Conservation (phyloP, 345 rosid species). For the Eucalyptus sideroxylon region DNA sequence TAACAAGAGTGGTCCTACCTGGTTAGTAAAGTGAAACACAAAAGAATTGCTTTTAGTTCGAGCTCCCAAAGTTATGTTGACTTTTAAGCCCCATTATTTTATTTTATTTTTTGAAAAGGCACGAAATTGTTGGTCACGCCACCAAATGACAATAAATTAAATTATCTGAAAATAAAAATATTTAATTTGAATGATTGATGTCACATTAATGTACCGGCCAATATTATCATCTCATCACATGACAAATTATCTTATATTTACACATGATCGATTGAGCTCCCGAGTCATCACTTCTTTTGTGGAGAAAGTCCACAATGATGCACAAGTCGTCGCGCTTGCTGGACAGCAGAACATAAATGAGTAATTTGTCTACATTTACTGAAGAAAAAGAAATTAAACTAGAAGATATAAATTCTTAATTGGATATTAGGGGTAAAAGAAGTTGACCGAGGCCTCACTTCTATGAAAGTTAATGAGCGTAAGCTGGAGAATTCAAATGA, state of each 20-base stretch:
- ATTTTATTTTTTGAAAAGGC: not conserved
- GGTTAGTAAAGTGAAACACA: not conserved
- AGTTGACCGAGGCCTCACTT: not conserved
- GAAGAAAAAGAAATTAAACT: not conserved
- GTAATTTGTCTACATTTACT: not conserved
- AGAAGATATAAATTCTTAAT: not conserved
- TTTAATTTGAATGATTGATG: not conserved
- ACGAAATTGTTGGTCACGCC: not conserved
- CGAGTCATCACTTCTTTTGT: not conserved
- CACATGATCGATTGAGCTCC: not conserved
- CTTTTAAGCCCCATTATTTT: not conserved
- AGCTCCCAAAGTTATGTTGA: not conserved
- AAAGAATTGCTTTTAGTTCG: not conserved
- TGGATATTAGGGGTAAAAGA: not conserved
- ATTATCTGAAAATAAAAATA: not conserved
- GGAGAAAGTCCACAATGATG: not conserved
- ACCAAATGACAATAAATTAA: not conserved
- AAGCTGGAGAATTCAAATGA: no score
- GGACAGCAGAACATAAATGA: not conserved
- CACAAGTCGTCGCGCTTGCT: not conserved
- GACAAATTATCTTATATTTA: not conserved
- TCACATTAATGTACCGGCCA: not conserved
- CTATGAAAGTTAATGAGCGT: no score
- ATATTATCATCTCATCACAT: not conserved
- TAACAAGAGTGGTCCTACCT: not conserved